Evolutionary conservation across 805 yeast genomes (phyloP).

Genomic region (Lipomyces kockii): DNA sequence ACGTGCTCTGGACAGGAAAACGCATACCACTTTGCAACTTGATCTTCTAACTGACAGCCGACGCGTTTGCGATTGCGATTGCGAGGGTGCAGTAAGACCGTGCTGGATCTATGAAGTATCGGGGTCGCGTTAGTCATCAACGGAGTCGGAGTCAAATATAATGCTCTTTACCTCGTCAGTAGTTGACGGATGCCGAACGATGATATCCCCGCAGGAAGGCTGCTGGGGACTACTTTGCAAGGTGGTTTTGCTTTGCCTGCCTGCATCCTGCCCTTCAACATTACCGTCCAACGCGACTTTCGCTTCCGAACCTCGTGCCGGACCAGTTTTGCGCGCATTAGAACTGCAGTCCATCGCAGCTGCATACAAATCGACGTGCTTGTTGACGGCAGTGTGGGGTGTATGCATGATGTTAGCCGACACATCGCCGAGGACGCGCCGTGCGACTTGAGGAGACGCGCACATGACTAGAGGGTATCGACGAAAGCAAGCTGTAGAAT

Average conservation of each 20-base stretch:
- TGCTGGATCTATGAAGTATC: neutral
- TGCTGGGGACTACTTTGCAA: slow-evolving; percentile 20
- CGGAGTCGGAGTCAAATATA: neutral
- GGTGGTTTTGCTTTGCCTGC: neutral
- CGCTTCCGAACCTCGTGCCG: neutral
- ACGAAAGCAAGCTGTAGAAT: neutral
- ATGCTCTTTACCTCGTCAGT: neutral
- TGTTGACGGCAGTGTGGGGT: neutral
- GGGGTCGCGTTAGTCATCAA: neutral
- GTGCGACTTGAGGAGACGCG: slow-evolving; percentile 6
- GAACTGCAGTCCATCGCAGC: neutral
- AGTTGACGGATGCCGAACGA: neutral
- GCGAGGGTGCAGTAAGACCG: neutral
- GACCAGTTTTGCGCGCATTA: neutral
- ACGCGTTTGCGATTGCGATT: neutral
- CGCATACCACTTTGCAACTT: slow-evolving; percentile 10
- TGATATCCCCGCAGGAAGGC: neutral
- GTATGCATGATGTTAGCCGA: slow-evolving; percentile 21
- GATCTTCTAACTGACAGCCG: neutral
- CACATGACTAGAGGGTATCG: neutral
- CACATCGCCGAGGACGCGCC: slow-evolving; percentile 28
- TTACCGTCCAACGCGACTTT: neutral
- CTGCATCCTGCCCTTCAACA: neutral
- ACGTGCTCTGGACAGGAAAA: neutral
- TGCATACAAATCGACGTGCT: neutral